Evolutionary conservation across 1,284 basidiomycete species (phyloP).

Genomic region (Meira nashicola): DNA sequence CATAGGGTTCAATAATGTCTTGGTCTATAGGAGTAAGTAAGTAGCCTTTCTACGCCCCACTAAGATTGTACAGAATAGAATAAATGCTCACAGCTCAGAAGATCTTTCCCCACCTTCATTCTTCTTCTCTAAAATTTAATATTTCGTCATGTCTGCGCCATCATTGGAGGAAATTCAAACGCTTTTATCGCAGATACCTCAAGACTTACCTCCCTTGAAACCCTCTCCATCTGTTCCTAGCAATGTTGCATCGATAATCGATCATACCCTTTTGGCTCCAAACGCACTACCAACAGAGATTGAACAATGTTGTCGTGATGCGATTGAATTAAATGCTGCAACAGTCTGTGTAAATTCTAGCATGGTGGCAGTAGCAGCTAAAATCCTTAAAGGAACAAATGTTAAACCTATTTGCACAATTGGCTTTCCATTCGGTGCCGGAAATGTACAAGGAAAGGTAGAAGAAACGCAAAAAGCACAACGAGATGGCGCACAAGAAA

Average conservation of each 20-base stretch:
- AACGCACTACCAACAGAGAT: slow-evolving; percentile 29
- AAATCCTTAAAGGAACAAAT: slow-evolving; percentile 52
- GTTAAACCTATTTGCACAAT: slow-evolving; percentile 13
- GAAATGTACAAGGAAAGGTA: slow-evolving; percentile 30
- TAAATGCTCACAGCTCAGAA: too few species aligned
- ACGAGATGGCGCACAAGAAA: slow-evolving; percentile 33
- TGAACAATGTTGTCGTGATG: slow-evolving; percentile 24
- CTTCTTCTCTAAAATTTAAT: too few species aligned
- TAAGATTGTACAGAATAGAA: too few species aligned
- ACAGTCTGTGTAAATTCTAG: slow-evolving; percentile 44
- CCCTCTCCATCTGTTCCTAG: slow-evolving; percentile 18
- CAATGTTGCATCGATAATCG: slow-evolving; percentile 32
- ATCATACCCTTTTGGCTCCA: slow-evolving; percentile 47
- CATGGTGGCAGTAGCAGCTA: slow-evolving; percentile 56
- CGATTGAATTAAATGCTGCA: slow-evolving; percentile 25
- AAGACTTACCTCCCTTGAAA: slow-evolving; percentile 7
- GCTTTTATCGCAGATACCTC: background rate
- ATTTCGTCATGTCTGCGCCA: too few species aligned
- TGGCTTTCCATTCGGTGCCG: slow-evolving; percentile 22
- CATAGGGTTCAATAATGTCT: too few species aligned
- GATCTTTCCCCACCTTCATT: too few species aligned
- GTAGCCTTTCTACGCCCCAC: too few species aligned
- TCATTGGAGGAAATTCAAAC: background rate
- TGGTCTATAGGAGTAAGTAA: too few species aligned
- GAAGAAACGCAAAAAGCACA: slow-evolving; percentile 28